Percentiles rank a stretch among this genome's conserved stretches.
Evolutionary conservation across 2,329 filamentous ascomycete species (phyloP).

Genomic region (Exophiala phaeomuriformis): DNA sequence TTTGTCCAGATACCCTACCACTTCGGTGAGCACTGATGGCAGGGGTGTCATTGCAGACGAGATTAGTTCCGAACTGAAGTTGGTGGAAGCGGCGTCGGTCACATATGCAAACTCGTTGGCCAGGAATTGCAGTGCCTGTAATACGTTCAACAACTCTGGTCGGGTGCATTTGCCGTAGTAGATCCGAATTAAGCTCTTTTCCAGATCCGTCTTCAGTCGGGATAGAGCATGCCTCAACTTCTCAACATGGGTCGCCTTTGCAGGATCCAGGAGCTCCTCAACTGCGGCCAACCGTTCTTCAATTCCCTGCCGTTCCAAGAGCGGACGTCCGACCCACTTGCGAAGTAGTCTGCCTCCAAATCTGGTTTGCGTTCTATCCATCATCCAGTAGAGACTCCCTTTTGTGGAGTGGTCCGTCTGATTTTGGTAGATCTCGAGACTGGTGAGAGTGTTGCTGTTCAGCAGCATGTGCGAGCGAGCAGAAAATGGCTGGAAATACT

Average conservation of each 20-base stretch:
- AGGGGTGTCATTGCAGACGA: conserved; percentile 65
- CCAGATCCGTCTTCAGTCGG: conserved; percentile 70
- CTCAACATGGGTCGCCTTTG: conserved; percentile 61
- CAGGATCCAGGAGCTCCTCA: conserved; percentile 69
- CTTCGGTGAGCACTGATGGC: conserved; percentile 65
- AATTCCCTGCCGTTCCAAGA: conserved; percentile 67
- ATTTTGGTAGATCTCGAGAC: conserved; percentile 92
- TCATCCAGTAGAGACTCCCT: conserved; percentile 89
- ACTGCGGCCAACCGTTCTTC: conserved; percentile 77
- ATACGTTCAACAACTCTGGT: conserved; percentile 73
- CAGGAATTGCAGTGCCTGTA: conserved; percentile 79
- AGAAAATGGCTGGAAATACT: conserved; percentile 95
- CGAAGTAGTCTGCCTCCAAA: conserved; percentile 81
- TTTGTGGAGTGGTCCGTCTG: conserved; percentile 77
- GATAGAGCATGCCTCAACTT: conserved; percentile 65
- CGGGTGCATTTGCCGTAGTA: conserved; percentile 95
- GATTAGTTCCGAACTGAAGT: conserved; percentile 65
- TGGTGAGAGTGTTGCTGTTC: conserved; percentile 89
- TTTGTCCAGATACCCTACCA: conserved; percentile 69
- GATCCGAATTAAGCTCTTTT: conserved; percentile 87
- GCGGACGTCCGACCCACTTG: conserved; percentile 89
- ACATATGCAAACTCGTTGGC: conserved; percentile 66
- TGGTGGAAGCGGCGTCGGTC: conserved; percentile 57
- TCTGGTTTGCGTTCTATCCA: conserved; percentile 84
- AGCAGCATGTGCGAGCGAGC: conserved; percentile 91